Percentiles rank a stretch among this genome's conserved stretches.
phyloP scores from a whole-genome alignment of 306 rosid genomes.

The Rosa persica region DNA sequence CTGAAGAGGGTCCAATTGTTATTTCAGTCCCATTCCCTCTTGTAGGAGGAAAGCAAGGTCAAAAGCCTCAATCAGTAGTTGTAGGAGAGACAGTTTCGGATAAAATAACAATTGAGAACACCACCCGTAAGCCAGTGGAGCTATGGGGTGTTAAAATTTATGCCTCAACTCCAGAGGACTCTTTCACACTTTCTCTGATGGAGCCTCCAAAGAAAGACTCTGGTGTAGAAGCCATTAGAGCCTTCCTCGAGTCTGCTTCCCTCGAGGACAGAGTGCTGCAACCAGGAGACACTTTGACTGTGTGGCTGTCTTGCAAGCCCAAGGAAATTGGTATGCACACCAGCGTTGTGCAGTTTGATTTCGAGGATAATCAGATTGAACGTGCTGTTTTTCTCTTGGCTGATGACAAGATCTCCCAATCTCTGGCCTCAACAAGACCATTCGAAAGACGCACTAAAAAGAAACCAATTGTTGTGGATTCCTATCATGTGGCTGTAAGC shows the following conservation, averaged over 20 bases:
- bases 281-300: slow-evolving; percentile 57
- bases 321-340: slow-evolving; percentile 76
- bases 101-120: slow-evolving; percentile 57
- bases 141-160: slow-evolving; percentile 77
- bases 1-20: slow-evolving; percentile 50
- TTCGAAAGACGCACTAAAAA: slow-evolving; percentile 55
- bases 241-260: slow-evolving; percentile 54
- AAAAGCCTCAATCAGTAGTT: slow-evolving; percentile 60
- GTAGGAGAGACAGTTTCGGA: slow-evolving; percentile 58
- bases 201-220: slow-evolving; percentile 61
- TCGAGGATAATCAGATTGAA: slow-evolving; percentile 66
- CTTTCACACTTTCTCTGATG: slow-evolving; percentile 74
- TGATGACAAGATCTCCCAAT: slow-evolving; percentile 76
- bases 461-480: slow-evolving; percentile 45
- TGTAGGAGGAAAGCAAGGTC: slow-evolving; percentile 53
- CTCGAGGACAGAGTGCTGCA: slow-evolving; percentile 85
- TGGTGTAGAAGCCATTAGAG: slow-evolving; percentile 29
- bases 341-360: slow-evolving; percentile 62
- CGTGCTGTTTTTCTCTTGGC: slow-evolving; percentile 74
- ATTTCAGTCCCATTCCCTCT: slow-evolving; percentile 74
- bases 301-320: slow-evolving; percentile 92
- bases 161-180: slow-evolving; percentile 70
- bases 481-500: slow-evolving; percentile 44
- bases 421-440: slow-evolving; percentile 60
- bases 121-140: slow-evolving; percentile 62